Evolutionary conservation across 805 yeast species (phyloP).

Genomic region (Wickerhamiella australiensis): DNA sequence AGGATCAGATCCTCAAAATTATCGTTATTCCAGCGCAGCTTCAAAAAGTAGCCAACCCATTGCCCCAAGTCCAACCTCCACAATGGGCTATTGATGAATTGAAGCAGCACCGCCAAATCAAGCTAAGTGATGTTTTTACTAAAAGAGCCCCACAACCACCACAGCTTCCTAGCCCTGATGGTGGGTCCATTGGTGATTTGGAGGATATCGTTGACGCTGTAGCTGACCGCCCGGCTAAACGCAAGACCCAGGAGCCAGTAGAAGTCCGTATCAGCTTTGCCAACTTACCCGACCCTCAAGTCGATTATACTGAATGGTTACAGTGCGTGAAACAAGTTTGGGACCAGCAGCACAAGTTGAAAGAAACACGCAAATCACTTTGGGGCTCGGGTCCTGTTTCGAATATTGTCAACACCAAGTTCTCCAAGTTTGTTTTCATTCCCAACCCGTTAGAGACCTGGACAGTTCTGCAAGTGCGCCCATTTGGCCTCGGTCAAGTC

Average conservation of each 20-base stretch:
- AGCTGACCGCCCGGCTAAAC: conserved; percentile 23
- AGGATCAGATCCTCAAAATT: conserved; percentile 86
- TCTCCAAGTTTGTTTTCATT: conserved; percentile 42
- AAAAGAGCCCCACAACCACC: conserved; percentile 32
- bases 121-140: conserved; percentile 52
- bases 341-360: conserved; percentile 61
- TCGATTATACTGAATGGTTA: conserved; percentile 39
- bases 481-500: conserved; percentile 53
- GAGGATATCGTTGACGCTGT: conserved; percentile 77
- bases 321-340: conserved; percentile 77
- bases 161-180: not conserved
- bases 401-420: conserved; percentile 47
- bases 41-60: conserved; percentile 79
- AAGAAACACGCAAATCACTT: conserved; percentile 57
- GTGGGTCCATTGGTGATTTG: conserved; percentile 38
- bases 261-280: conserved; percentile 19
- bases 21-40: conserved; percentile 95
- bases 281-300: conserved; percentile 23
- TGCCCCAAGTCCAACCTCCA: conserved; percentile 88
- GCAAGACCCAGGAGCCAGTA: conserved; percentile 17
- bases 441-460: conserved; percentile 37
- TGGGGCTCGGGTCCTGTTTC: conserved; percentile 57
- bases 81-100: conserved; percentile 48
- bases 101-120: conserved; percentile 46
- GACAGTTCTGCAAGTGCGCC: conserved; percentile 71